Conservation (phyloP, 306 rosid species). For the Glycine tomentella region DNA sequence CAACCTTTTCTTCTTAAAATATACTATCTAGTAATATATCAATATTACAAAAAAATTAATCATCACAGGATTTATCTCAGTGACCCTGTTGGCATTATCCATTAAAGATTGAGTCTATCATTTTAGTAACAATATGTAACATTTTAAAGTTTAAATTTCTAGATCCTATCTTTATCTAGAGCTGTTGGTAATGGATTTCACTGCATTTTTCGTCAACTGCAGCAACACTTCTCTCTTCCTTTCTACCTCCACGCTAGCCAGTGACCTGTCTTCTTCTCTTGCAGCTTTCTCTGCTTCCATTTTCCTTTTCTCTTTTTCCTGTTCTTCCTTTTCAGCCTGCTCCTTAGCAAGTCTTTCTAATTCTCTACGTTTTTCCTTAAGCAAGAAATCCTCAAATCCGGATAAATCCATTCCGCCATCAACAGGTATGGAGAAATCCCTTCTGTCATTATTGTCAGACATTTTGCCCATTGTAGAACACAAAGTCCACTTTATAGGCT, state of each 20-base stretch:
- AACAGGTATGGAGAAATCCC: conserved; percentile 66
- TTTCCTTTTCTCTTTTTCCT: conserved; percentile 64
- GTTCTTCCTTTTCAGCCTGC: conserved; percentile 75
- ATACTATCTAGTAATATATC: not conserved
- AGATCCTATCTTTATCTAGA: too few species aligned
- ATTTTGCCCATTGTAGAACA: conserved; percentile 83
- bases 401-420: conserved; percentile 69
- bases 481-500: conserved; percentile 79
- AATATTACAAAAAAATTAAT: not conserved
- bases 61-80: not conserved
- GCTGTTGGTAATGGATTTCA: too few species aligned
- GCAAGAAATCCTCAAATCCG: conserved; percentile 75
- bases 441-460: conserved; percentile 75
- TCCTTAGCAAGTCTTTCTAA: conserved; percentile 68
- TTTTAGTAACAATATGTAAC: too few species aligned
- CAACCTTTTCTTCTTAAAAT: too few species aligned
- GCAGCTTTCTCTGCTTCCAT: conserved; percentile 72
- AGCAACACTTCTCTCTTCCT: too few species aligned
- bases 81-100: not conserved
- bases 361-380: conserved; percentile 77
- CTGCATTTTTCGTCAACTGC: too few species aligned
- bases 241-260: conserved; percentile 61
- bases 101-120: too few species aligned
- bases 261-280: conserved; percentile 64
- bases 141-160: too few species aligned